These are phyloP conservation scores for Kurtzmaniella quercitrusa DNA, from an alignment of 1,139 yeast genomes.

Conservation along the genomic window DNA sequence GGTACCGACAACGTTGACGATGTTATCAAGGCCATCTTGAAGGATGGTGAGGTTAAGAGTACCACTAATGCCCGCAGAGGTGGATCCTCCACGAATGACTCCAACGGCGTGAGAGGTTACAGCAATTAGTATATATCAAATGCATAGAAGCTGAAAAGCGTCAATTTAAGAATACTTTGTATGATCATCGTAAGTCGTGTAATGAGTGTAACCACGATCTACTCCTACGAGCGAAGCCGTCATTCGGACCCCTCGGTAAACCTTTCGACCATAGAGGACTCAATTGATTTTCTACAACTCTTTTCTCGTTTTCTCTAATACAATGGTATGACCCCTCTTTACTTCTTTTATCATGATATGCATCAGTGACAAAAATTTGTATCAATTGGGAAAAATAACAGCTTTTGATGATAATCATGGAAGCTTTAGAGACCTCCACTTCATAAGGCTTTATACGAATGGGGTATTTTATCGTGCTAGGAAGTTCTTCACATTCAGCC, in stretches of 20 bases:
- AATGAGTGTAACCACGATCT: not conserved
- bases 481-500: conserved; percentile 1
- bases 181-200: not conserved
- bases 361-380: not conserved
- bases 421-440: conserved; percentile 5
- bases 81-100: conserved; percentile 30
- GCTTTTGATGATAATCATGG: not conserved
- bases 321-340: not conserved
- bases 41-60: conserved; percentile 50
- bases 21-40: conserved; percentile 51
- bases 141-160: not conserved
- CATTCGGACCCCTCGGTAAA: conserved; percentile 3
- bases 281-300: not conserved
- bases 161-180: not conserved
- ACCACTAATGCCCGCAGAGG: conserved; percentile 16
- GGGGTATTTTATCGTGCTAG: conserved; percentile 1
- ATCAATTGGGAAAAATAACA: conserved; percentile 6
- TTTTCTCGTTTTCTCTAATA: not conserved
- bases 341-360: not conserved
- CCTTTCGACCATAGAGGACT: conserved; percentile 3
- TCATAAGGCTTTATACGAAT: conserved; percentile 5
- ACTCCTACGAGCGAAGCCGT: not conserved
- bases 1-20: conserved; percentile 49
- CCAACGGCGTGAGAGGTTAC: conserved; percentile 32
- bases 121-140: conserved; percentile 17